Evolutionary conservation across 805 yeast genomes (phyloP), one percentile per base, ranked within the genome.

Genomic region (Komagataella ulmi): DNA sequence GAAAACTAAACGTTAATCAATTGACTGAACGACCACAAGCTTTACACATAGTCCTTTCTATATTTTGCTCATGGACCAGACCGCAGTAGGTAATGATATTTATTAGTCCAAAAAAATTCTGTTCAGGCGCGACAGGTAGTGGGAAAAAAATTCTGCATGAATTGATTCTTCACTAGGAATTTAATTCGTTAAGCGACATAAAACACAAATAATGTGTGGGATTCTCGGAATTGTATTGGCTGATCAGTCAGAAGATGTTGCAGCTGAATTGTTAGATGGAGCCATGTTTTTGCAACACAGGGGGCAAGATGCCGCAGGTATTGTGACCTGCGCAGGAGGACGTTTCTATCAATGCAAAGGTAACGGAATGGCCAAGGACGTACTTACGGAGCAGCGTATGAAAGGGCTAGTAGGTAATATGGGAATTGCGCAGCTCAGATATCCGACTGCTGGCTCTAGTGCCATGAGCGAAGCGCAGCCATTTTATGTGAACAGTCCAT

Each of bases 281-380:
- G 84, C 91, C 56, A 80, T 89, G 71, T 91, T 85, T 66, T 73
- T 93, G 55, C 99, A 93, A 65, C 99, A 93, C 65, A 79, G 99
- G 64, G 99, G 99, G 48, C 99, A 93, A 71, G 99, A 93, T 66
- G 99, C 99, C 8, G 97, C 97, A n/a, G 99, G 99, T 56, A 91
- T 93, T 52, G 93, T 88, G 21, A 93, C 99, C 6, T 88, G 97
- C 66, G 98, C 97, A 51, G 74, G 85, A 47, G 99, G 98, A 57
- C 77, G 99, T 54, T 77, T 93, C 54, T 90, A 88, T 71, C 98
- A 91, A 71, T 93, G 99, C 68, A 93, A 93, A 71, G 99, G 99
- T 61, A 91, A 89, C 67, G 99, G 99, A 58, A 88, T 93, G 96
- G 98, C 96, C 54, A 79, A 95, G 61, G 99, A 93, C 63, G 99